These are phyloP conservation scores for Leccinum solheimii DNA, from an alignment of 1,284 basidiomycete genomes.

Conservation along the genomic window DNA sequence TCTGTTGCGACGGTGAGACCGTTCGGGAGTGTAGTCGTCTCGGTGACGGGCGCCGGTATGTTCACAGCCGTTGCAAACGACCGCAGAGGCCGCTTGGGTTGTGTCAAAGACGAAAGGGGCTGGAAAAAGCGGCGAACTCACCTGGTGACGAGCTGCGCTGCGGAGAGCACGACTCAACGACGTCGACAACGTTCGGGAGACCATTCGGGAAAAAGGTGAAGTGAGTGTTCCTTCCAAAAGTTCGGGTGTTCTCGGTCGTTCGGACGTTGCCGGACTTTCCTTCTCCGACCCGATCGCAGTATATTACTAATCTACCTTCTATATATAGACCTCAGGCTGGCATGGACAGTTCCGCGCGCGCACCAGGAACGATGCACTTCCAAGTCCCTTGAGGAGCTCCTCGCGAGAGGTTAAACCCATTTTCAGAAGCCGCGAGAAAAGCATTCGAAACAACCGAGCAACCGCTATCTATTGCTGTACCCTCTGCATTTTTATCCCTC, in stretches of 20 bases:
- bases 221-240: slow-evolving; percentile 15
- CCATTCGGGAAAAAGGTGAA: slow-evolving; percentile 44
- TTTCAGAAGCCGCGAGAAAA: slow-evolving; percentile 61
- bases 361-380: slow-evolving; percentile 43
- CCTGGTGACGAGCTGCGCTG: slow-evolving; percentile 55
- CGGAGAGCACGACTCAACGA: slow-evolving; percentile 63
- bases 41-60: slow-evolving; percentile 72
- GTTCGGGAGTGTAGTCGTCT: slow-evolving; percentile 87
- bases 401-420: slow-evolving; percentile 47
- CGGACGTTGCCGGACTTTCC: slow-evolving; percentile 25
- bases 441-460: slow-evolving; percentile 32
- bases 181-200: slow-evolving; percentile 60
- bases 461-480: slow-evolving; percentile 1
- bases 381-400: slow-evolving; percentile 31
- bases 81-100: slow-evolving; percentile 41
- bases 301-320: not conserved
- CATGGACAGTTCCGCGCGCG: slow-evolving; percentile 19
- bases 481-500: slow-evolving; percentile 1
- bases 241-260: slow-evolving; percentile 35
- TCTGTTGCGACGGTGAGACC: slow-evolving; percentile 93
- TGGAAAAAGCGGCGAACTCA: slow-evolving; percentile 34
- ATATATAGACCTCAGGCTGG: too few relatives aligned
- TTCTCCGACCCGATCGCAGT: slow-evolving; percentile 20
- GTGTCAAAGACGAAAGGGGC: slow-evolving; percentile 10
- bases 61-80: slow-evolving; percentile 74